Percentiles rank a stretch among this genome's conserved stretches.
Conservation (phyloP, 768 basidiomycete species). For the Lentinula raphanica region DNA sequence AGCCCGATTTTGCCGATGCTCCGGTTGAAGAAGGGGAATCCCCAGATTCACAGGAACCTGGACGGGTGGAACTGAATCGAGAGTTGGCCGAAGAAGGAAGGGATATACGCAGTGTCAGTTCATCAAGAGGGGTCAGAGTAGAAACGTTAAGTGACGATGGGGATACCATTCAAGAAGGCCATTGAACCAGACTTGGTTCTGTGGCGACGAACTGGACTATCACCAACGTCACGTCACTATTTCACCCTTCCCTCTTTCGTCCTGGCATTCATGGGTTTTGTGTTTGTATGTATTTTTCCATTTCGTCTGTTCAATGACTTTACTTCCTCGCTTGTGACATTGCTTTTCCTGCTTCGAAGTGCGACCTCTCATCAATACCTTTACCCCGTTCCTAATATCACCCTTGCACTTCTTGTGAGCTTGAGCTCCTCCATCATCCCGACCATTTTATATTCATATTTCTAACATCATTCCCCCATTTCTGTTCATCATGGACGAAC, state of each 20-base stretch:
- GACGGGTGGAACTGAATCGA: slow-evolving; percentile 45
- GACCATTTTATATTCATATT: slow-evolving; percentile 5
- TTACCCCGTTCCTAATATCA: neutral
- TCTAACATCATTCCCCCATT: slow-evolving; percentile 2
- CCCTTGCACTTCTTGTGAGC: slow-evolving; percentile 8
- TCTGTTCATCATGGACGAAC: slow-evolving; percentile 6
- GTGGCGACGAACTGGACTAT: neutral
- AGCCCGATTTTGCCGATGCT: slow-evolving; percentile 76
- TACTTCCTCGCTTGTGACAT: slow-evolving; percentile 8
- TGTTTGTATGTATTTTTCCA: slow-evolving; percentile 16
- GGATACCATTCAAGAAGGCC: slow-evolving; percentile 40
- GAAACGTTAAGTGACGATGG: slow-evolving; percentile 59
- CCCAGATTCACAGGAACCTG: slow-evolving; percentile 38
- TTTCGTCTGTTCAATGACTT: slow-evolving; percentile 15
- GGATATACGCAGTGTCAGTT: slow-evolving; percentile 79
- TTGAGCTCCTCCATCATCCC: slow-evolving; percentile 5
- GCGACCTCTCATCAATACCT: neutral
- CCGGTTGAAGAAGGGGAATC: slow-evolving; percentile 69
- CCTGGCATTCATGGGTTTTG: slow-evolving; percentile 19
- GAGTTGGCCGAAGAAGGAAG: slow-evolving; percentile 88
- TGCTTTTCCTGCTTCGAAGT: slow-evolving; percentile 2
- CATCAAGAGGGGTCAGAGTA: slow-evolving; percentile 73
- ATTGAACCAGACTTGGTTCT: slow-evolving; percentile 12
- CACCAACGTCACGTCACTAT: neutral
- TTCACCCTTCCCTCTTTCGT: slow-evolving; percentile 10